Base-by-base conservation (phyloP, 208 protist genomes). In the Acanthamoeba lugdunensis region DNA sequence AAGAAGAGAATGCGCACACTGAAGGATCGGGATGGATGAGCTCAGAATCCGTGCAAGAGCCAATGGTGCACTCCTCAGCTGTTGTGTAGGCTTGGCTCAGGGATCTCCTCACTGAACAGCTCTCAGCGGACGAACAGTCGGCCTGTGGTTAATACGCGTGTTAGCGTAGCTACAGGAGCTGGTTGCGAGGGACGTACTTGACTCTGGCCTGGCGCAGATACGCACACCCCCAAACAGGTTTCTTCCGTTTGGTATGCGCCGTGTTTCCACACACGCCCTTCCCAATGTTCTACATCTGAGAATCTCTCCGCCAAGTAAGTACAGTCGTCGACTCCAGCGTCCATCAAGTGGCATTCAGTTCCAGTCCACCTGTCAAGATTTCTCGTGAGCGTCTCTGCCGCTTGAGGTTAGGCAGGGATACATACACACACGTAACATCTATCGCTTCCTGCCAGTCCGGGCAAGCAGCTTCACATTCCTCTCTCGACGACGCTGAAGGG, bases 261-360 rank as follows among this genome's bases (percentile, higher is more conserved):
- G 41, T 87, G 18, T 45, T 87, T 87, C 79, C 79, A 87, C 6
- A 87, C 52, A n/a, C 79, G 45, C 21, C 79, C 79, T 87, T 87
- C 79, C 79, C 79, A 87, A 23, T 65, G 63, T 5, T 61, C 3
- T 21, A 87, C 30, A 28, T 21, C 2, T 7, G 71, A 14, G 25
- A 81, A 81, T 16, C 18, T 0, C 3, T 81, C 41, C 18, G 37
- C 21, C 21, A 81, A 14, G 2, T n/a, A 6, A 28, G 16, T 81
- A 28, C 71, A 81, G n/a, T 77, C 13, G 33, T 77, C 69, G 1
- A 8, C 7, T 9, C 37, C 33, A 6, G 13, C 69, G 11, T 13
- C 9, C 11, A 77, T 33, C 58, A 65, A n/a, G 14, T 28, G 21
- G 23, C 71, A 81, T 4, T 81, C 37, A 13, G 23, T 18, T 7